A percentile compares a stretch with the other conserved stretches of the same genome.
phyloP scores from a whole-genome alignment of 1,284 basidiomycete genomes.

The Erythrobasidium hasegawianum region DNA sequence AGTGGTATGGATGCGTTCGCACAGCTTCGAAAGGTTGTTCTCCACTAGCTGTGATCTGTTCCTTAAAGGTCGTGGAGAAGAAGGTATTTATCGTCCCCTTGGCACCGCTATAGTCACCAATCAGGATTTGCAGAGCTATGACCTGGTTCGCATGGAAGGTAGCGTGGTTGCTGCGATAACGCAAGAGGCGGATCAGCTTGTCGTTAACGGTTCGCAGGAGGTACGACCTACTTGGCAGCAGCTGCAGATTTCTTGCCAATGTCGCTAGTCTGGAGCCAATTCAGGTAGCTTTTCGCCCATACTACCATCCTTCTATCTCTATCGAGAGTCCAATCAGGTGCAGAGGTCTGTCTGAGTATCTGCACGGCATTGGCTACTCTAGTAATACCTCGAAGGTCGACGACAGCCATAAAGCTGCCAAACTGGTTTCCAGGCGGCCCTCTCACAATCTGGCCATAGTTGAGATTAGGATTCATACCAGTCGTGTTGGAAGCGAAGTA shows the following conservation, averaged over 20 bases:
- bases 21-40: conserved; percentile 60
- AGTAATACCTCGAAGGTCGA: conserved; percentile 62
- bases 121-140: conserved; percentile 55
- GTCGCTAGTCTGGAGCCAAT: conserved; percentile 58
- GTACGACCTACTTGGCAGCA: conserved; percentile 56
- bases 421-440: conserved; percentile 59
- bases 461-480: conserved; percentile 64
- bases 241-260: conserved; percentile 55
- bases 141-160: conserved; percentile 54
- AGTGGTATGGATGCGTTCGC: conserved; percentile 63
- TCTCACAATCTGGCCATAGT: conserved; percentile 63
- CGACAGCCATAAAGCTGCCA: conserved; percentile 55
- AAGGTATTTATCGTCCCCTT: conserved; percentile 51
- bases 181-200: conserved; percentile 3
- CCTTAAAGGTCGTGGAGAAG: conserved; percentile 55
- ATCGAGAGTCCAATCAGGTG: conserved; percentile 59
- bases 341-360: conserved; percentile 56
- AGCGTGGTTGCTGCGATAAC: conserved; percentile 58
- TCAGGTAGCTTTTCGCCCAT: conserved; percentile 58
- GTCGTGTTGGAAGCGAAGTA: conserved; percentile 62
- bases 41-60: conserved; percentile 57
- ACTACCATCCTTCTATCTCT: conserved; percentile 55
- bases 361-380: conserved; percentile 61
- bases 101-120: conserved; percentile 54
- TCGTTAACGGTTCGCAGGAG: too few species aligned